These are phyloP conservation scores for Fusarium sp. DNA, from an alignment of 2,329 filamentous ascomycete species.

Conservation along the genomic window DNA sequence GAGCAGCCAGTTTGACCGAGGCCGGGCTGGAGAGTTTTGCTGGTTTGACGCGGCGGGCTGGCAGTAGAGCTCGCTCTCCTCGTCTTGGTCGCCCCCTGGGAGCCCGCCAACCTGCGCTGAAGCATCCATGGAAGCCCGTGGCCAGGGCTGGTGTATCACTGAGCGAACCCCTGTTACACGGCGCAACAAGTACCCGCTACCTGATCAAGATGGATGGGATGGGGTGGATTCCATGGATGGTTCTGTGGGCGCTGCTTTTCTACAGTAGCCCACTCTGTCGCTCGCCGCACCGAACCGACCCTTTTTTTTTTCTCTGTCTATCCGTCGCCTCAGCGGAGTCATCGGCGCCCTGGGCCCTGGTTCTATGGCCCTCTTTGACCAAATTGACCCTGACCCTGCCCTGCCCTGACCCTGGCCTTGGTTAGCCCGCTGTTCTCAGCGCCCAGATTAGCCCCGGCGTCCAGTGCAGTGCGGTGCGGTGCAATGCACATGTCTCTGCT, in stretches of 20 bases:
- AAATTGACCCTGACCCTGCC: conserved; percentile 12
- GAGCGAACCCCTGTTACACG: conserved; percentile 3
- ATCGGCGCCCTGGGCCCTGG: conserved; percentile 9
- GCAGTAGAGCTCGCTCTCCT: not conserved
- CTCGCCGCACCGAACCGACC: not conserved
- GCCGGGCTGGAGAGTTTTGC: not conserved
- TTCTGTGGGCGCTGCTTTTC: not conserved
- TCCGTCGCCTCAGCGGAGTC: conserved; percentile 11
- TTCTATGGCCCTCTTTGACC: conserved; percentile 9
- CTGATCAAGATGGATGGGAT: conserved; percentile 6
- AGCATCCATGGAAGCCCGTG: not conserved
- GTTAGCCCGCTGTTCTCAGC: conserved; percentile 39
- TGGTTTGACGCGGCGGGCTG: conserved; percentile 1
- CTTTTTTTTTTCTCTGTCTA: not conserved
- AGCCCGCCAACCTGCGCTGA: conserved; percentile 4
- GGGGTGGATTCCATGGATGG: not conserved
- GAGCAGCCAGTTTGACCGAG: not conserved
- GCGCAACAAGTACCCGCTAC: not conserved
- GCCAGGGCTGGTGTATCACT: conserved; percentile 2
- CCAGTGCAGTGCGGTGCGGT: not conserved
- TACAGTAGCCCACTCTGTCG: not conserved
- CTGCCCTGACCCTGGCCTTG: conserved; percentile 22
- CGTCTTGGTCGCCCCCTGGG: not conserved
- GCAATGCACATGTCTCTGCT: conserved; percentile 18
- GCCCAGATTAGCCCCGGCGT: conserved; percentile 25